Base-by-base conservation (phyloP, 2,329 filamentous ascomycete species). In the Rhynchosporium agropyri region DNA sequence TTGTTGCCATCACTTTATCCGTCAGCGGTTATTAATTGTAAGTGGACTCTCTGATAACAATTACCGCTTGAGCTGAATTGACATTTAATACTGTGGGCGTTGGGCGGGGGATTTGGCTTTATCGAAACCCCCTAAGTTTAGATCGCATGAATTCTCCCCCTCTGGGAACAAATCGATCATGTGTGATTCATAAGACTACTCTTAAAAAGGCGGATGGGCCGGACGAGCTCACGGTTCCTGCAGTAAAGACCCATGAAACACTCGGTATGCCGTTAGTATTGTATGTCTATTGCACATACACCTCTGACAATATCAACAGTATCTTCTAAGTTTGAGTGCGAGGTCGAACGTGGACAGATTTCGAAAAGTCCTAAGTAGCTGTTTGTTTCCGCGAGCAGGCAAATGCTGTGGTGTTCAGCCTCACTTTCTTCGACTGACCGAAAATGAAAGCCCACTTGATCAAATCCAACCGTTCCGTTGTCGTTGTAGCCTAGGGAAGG, bases 71-170 rank as follows among this genome's bases (percentile, higher is more conserved):
- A 70, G 5, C 73, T 72, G 72, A 79, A 76, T 13, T 72, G 72
- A 64, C 77, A 77, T 8, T 73, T 72, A 3, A 74, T 72, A 6
- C 73, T 66, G 64, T 76, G 77, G 38, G 73, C 70, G 0, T 56
- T 67, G 66, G n/a, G n/a, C n/a, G n/a, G n/a, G n/a, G n/a, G 77
- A 78, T 46, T 74, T 73, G 0, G 76, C 76, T 0, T 70, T 70
- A 57, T 79, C 77, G 60, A 77, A 79, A 3, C 76, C 77, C 3
- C 74, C 76, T 15, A 79, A 72, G 4, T 76, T 75, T 10, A 78
- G 64, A 46, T 76, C 26, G 75, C 76, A 38, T 75, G 75, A 65
- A 42, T 74, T 69, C 75, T 42, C 38, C 51, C 67, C 50, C 3
- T 2, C 76, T 72, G 46, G 75, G 71, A 53, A 6, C 6, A 43